Evolutionary conservation across 1,284 basidiomycete genomes (phyloP).

Genomic region (Fomes fomentarius): DNA sequence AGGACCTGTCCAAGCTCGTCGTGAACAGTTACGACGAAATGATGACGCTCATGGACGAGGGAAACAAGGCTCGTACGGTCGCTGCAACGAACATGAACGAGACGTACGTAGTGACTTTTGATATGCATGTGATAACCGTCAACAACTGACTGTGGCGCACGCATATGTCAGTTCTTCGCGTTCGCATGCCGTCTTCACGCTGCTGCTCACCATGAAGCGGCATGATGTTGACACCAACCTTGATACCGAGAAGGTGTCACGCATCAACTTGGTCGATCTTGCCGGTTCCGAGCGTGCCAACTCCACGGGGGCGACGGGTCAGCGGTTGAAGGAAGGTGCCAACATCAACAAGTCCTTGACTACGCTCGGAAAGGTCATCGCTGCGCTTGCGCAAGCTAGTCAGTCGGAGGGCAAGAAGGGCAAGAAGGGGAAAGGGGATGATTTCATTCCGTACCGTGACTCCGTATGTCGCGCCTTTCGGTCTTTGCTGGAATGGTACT

Average conservation of each 20-base stretch:
- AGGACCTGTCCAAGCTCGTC: slow-evolving; percentile 93
- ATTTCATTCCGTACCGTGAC: slow-evolving; percentile 94
- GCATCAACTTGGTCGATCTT: slow-evolving; percentile 93
- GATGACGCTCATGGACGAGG: slow-evolving; percentile 99
- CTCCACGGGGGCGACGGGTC: slow-evolving; percentile 95
- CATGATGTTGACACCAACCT: slow-evolving; percentile 83
- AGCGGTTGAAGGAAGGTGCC: slow-evolving; percentile 92
- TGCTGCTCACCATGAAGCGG: slow-evolving; percentile 90
- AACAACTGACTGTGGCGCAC: slow-evolving; percentile 2
- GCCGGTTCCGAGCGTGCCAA: slow-evolving; percentile 98
- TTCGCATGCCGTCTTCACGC: slow-evolving; percentile 97
- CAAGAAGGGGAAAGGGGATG: slow-evolving; percentile 85
- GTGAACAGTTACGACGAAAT: slow-evolving; percentile 93
- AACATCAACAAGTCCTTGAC: slow-evolving; percentile 99
- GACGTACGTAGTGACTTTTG: slow-evolving; percentile 57
- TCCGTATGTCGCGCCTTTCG: slow-evolving; percentile 58
- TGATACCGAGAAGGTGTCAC: slow-evolving; percentile 95
- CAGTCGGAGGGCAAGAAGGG: slow-evolving; percentile 70
- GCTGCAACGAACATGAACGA: slow-evolving; percentile 99
- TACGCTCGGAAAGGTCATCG: slow-evolving; percentile 97
- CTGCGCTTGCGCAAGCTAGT: slow-evolving; percentile 83
- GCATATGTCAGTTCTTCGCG: slow-evolving; percentile 76
- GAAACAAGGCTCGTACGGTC: slow-evolving; percentile 97
- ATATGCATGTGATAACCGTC: background rate
- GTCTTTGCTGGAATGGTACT: background rate